Conservation (phyloP, 2,329 filamentous ascomycete species). For the Clarireedia paspali region DNA sequence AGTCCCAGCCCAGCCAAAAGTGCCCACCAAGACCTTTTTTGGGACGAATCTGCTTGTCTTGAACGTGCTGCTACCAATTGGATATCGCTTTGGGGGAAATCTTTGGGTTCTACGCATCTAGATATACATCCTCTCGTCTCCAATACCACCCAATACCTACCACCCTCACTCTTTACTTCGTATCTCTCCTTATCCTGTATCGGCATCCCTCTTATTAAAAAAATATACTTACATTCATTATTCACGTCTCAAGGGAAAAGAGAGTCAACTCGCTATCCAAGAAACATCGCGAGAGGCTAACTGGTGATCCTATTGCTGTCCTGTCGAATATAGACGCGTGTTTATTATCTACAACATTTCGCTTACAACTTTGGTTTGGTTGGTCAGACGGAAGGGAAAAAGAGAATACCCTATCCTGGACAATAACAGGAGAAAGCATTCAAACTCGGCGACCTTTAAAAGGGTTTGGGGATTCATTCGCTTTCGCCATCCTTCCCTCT, state of each 20-base stretch:
- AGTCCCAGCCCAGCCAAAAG: no score
- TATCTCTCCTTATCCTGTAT: no score
- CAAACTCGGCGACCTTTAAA: neutral
- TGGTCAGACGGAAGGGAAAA: neutral
- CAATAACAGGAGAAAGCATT: neutral
- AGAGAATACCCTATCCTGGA: neutral
- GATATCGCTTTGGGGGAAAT: no score
- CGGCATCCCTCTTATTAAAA: neutral
- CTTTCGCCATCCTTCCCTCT: neutral
- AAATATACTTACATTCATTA: neutral
- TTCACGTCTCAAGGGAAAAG: neutral
- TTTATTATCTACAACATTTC: neutral
- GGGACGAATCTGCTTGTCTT: neutral
- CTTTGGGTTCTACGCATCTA: no score
- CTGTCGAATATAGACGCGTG: neutral
- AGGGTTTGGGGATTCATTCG: slow-evolving; percentile 2
- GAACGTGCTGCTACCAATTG: no score
- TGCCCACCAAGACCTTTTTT: neutral
- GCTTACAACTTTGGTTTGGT: neutral
- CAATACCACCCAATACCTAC: neutral
- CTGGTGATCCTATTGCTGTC: neutral
- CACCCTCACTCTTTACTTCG: no score
- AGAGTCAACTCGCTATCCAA: neutral
- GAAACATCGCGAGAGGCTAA: neutral
- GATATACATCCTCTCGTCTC: neutral